Evolutionary conservation across 2,329 filamentous ascomycete species (phyloP).

Genomic region (Xylaria sp.): DNA sequence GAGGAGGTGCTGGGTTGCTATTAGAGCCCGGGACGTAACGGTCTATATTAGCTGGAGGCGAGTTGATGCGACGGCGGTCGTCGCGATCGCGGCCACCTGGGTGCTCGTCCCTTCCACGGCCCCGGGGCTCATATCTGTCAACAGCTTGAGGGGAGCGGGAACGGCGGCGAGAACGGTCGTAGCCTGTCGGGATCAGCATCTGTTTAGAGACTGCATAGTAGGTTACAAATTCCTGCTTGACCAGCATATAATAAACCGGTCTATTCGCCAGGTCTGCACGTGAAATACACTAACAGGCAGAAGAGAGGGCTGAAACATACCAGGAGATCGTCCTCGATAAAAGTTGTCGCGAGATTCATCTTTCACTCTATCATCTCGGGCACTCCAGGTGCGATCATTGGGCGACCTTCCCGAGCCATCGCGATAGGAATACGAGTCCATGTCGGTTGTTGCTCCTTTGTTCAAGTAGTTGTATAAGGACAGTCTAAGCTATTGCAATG

Average conservation of each 20-base stretch:
- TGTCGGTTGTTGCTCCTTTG: constrained; percentile 38
- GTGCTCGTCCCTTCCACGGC: constrained; percentile 71
- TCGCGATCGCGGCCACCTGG: constrained; percentile 56
- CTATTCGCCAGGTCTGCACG: not conserved
- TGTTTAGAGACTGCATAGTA: not conserved
- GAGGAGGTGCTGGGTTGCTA: constrained; percentile 48
- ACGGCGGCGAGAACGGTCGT: constrained; percentile 64
- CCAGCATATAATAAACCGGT: not conserved
- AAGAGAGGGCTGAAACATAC: constrained; percentile 54
- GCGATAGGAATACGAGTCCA: constrained; percentile 64
- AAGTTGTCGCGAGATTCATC: constrained; percentile 64
- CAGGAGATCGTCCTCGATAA: constrained; percentile 72
- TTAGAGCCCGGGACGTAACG: constrained; percentile 82
- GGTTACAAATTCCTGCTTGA: not conserved
- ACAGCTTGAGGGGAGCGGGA: constrained; percentile 75
- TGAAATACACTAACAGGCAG: constrained; percentile 32
- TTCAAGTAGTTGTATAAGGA: not conserved
- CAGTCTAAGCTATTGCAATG: not conserved
- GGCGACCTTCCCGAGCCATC: constrained; percentile 60
- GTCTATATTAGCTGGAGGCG: constrained; percentile 76
- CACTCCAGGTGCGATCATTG: constrained; percentile 56
- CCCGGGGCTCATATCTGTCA: constrained; percentile 77
- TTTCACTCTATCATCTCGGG: constrained; percentile 59
- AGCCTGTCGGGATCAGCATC: constrained; percentile 49
- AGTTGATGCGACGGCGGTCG: constrained; percentile 65